Evolutionary conservation across 192 early-diverging fungal species (phyloP), one percentile per base, ranked within the genome.

Genomic region (Pilobolus umbonatus): DNA sequence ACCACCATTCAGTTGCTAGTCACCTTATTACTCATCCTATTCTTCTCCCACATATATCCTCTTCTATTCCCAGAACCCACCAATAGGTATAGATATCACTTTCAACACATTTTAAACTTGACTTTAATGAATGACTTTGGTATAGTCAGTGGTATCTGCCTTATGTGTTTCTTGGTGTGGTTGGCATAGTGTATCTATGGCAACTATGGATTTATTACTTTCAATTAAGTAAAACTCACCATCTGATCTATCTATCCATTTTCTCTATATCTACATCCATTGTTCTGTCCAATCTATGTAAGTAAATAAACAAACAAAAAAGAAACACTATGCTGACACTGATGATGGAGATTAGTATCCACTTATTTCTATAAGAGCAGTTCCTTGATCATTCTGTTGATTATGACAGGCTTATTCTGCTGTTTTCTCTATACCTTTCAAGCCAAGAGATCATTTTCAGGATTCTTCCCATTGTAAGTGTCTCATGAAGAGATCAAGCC

Each of bases 91-190:
- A n/a, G n/a, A n/a, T n/a, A n/a, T n/a, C n/a, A n/a, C n/a, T n/a
- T n/a, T n/a, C n/a, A n/a, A n/a, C n/a, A n/a, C n/a, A n/a, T 21
- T 19, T 1, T 11, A 43, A 1, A 9, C 19, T n/a, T 1, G 19
- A n/a, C 9, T 22, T 19, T 44, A 44, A 17, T 44, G 8, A 21
- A 4, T 44, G n/a, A 19, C 22, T 44, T 44, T 19, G 21, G 26
- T 22, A 52, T 17, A 31, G 30, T 52, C 21, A 51, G 19, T 67
- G 65, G 65, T 67, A 55, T 55, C 60, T 53, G n/a, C 65, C 65
- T 8, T 43, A 60, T 14, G 14, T 67, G 24, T 58, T 44, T 47
- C 12, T 39, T 38, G n/a, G 54, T 22, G 21, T 60, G 25, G 22
- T 44, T 3, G 30, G 40, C 19, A 25, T 62, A 0, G 47, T 67